phyloP scores from a whole-genome alignment of 1,284 basidiomycete species.

The Mycena sp. region DNA sequence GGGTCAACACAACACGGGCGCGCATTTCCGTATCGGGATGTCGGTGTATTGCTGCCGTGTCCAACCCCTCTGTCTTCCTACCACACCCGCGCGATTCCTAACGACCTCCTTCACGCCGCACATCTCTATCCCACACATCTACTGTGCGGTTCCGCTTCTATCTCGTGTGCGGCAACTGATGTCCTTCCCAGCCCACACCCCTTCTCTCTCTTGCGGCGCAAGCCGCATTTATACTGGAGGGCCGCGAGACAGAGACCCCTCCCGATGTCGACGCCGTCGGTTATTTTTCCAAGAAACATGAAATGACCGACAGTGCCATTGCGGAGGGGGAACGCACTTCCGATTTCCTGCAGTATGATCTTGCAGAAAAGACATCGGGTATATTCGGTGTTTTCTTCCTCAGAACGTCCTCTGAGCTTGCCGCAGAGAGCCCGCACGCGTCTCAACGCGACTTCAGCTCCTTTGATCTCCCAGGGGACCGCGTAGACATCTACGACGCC shows the following conservation, averaged over 20 bases:
- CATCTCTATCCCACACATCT: background rate
- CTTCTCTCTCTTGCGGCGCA: background rate
- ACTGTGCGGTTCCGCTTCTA: too few species aligned
- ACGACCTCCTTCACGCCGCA: background rate
- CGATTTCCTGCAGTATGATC: background rate
- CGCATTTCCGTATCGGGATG: conserved; percentile 6
- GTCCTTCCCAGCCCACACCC: too few species aligned
- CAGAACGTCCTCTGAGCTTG: background rate
- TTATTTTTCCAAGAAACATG: conserved; percentile 12
- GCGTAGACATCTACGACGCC: conserved; percentile 16
- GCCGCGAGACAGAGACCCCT: conserved; percentile 7
- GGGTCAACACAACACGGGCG: too few species aligned
- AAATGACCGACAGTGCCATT: conserved; percentile 15
- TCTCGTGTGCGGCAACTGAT: too few species aligned
- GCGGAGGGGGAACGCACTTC: conserved; percentile 16
- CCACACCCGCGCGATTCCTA: background rate
- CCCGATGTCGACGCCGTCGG: conserved; percentile 18
- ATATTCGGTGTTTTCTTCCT: background rate
- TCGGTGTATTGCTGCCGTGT: background rate
- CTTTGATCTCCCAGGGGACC: conserved; percentile 13
- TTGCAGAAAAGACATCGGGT: background rate
- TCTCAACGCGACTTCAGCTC: conserved; percentile 14
- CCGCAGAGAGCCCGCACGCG: conserved; percentile 1
- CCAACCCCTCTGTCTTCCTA: background rate
- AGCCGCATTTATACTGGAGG: conserved; percentile 12